Base-by-base conservation (phyloP, 352 stramenopile genomes). In the Thraustochytrium striatum region DNA sequence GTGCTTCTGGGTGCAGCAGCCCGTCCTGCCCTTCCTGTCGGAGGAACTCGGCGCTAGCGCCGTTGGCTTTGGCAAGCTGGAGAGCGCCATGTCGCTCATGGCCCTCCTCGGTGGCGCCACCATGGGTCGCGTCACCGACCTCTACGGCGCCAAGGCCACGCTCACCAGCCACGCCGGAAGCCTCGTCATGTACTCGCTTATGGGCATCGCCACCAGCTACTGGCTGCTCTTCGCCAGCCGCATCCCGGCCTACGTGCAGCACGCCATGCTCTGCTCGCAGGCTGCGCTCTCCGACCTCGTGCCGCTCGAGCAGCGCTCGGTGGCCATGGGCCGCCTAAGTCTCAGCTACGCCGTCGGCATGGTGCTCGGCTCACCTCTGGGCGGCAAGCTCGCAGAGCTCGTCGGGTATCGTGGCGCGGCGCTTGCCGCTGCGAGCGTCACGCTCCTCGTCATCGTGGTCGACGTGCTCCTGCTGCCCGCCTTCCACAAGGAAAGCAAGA, bases 181-280 rank as follows among this genome's bases (percentile, higher is more conserved):
- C 19, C n/a, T 69, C 38, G 39, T 80, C n/a, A 73, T 73, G 70
- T 83, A 83, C 50, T 16, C 43, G 11, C 62, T 82, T 25, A 70
- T 83, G 59, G 75, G 43, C 25, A 57, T 36, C 1, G 53, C 80
- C 21, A 43, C 43, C 2, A 58, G 36, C 8, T 61, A 72, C 25
- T 13, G 58, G 3, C 61, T 79, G 61, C 61, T 83, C 7, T 61
- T 61, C 7, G 38, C 83, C 13, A 81, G 61, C 33, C 58, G 79
- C 13, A 3, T 83, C 5, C 62, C 75, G 8, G 79, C 61, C 1
- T 61, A 81, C 7, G 55, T 82, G 28, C 80, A 83, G 73, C 80
- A 83, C 32, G 58, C 72, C 19, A 83, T 83, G 80, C 59, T 83
- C 28, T 69, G 55, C n/a, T 69, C 72, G 2, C 72, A 83, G 57